Base-by-base conservation (phyloP, 2,329 filamentous ascomycete species). In the Trichophyton benhamiae region DNA sequence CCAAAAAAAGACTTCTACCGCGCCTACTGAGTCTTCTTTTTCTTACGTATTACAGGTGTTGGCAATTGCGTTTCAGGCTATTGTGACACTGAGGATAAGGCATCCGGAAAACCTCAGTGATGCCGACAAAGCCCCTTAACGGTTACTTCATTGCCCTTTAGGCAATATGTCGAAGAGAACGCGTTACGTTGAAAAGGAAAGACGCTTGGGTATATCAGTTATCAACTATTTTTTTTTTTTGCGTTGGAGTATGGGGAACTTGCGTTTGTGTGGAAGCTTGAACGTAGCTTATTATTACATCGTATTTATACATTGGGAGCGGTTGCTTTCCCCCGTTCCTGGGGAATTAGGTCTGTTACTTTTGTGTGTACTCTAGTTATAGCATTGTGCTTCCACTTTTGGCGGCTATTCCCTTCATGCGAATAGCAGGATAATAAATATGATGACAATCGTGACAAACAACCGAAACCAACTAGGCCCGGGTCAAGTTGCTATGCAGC, bases 51-150 rank as follows among this genome's bases (percentile, higher is more conserved):
- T 1, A 9, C 60, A 65, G 64, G 64, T 20, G 3, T 62, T 13
- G 63, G 63, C 1, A 63, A 65, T 49, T 65, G 64, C 42, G 15
- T 62, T 3, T 64, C 64, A 20, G 64, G 64, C 6, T 20, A 42
- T n/a, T 65, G 64, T 38, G 58, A 65, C 49, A 57, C 30, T 9
- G 55, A 38, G 22, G 46, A 57, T n/a, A 41, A 55, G n/a, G n/a
- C 41, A n/a, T n/a, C 41, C n/a, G 41, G 41, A 15, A 44, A 44
- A 20, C 3, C 41, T 2, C 13, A 44, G n/a, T 44, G 2, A 44
- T n/a, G 15, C n/a, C n/a, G 15, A 6, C 15, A n/a, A 44, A 44
- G 6, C 2, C 41, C 41, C n/a, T 3, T 38, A 13, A 38, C 3
- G 33, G 11, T 3, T 13, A 13, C 11, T 38, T 38, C 33, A 3